Percentiles rank a stretch among this genome's conserved stretches.
These are phyloP conservation scores for Ilyonectria destructans DNA, from an alignment of 2,329 filamentous ascomycete genomes.

Conservation along the genomic window DNA sequence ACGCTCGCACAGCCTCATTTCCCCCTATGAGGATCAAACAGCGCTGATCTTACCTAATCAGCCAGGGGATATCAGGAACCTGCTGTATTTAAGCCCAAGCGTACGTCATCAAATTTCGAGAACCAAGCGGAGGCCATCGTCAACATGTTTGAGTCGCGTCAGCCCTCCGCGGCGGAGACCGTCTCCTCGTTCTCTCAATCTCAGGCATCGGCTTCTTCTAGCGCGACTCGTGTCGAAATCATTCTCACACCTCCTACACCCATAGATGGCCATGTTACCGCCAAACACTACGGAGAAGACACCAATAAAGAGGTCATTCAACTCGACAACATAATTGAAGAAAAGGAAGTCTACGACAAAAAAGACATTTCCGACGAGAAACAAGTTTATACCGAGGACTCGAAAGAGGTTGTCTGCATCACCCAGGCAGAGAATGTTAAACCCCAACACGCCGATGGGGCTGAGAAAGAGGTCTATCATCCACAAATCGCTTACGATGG, in stretches of 20 bases:
- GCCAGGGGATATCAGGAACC: too few species aligned
- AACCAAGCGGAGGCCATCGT: conserved; percentile 36
- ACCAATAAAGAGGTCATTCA: conserved; percentile 33
- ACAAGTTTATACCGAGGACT: conserved; percentile 24
- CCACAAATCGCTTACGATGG: background rate
- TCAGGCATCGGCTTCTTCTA: background rate
- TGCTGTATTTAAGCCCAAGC: too few species aligned
- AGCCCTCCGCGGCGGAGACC: background rate
- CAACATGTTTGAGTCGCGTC: conserved; percentile 18
- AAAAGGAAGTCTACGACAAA: conserved; percentile 34
- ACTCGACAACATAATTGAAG: conserved; percentile 29
- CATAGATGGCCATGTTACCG: conserved; percentile 7
- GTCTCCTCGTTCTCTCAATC: background rate
- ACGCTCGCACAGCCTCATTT: too few species aligned
- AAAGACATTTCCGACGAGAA: background rate
- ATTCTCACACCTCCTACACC: conserved; percentile 40
- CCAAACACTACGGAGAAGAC: conserved; percentile 13
- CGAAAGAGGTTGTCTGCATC: conserved; percentile 30
- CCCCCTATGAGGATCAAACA: too few species aligned
- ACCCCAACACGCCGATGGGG: background rate
- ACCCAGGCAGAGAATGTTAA: background rate
- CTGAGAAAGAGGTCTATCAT: conserved; percentile 30
- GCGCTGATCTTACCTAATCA: too few species aligned
- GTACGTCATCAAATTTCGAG: background rate
- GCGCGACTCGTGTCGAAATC: conserved; percentile 28